phyloP scores from a whole-genome alignment of 768 basidiomycete genomes.

The Pseudohyphozyma bogoriensis region DNA sequence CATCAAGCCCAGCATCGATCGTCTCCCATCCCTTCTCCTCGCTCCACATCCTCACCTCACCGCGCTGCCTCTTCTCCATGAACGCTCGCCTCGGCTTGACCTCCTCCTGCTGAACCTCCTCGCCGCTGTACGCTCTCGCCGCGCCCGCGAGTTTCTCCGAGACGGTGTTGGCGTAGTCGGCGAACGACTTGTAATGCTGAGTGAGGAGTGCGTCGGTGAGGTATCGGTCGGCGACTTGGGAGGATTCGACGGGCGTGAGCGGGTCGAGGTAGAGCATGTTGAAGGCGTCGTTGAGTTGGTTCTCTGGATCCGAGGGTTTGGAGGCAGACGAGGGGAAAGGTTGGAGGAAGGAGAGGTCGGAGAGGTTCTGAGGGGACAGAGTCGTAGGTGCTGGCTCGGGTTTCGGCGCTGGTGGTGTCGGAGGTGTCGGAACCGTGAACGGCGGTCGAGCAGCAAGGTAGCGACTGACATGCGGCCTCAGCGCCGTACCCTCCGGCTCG shows the following conservation, averaged over 20 bases:
- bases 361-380: not conserved
- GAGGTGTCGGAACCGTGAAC: slow-evolving; percentile 4
- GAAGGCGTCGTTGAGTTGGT: slow-evolving; percentile 15
- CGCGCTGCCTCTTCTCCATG: not conserved
- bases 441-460: slow-evolving; percentile 25
- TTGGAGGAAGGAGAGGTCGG: slow-evolving; percentile 16
- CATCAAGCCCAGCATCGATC: slow-evolving; percentile 3
- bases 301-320: not conserved
- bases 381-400: not conserved
- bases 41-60: slow-evolving; percentile 19
- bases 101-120: not conserved
- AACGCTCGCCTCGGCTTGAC: not conserved
- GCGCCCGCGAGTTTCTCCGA: slow-evolving; percentile 18
- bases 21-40: slow-evolving; percentile 14
- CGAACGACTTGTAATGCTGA: slow-evolving; percentile 8
- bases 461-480: slow-evolving; percentile 9
- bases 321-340: slow-evolving; percentile 4
- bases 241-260: slow-evolving; percentile 17
- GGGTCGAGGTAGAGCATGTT: slow-evolving; percentile 15
- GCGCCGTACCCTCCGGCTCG: slow-evolving; percentile 3
- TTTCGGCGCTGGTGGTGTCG: not conserved
- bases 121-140: slow-evolving; percentile 1
- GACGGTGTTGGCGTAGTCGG: not conserved
- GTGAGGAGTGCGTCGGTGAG: slow-evolving; percentile 15
- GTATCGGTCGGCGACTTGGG: slow-evolving; percentile 19